phyloP scores from a whole-genome alignment of 257 asterid genomes.

The Buddleja alternifolia region DNA sequence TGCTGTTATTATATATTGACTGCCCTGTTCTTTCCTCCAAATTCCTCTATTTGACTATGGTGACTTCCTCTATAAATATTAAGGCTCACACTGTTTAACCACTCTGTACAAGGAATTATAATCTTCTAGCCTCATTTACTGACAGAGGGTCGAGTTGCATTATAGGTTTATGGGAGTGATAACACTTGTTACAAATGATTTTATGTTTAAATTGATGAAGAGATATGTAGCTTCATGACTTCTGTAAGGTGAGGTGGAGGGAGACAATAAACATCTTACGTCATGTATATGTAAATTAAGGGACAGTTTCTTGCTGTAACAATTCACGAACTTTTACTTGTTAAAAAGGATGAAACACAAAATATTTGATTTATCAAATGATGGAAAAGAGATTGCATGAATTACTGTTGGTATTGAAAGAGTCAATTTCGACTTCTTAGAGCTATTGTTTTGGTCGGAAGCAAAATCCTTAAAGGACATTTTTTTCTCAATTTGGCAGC shows the following conservation, averaged over 20 bases:
- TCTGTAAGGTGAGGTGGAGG: neutral
- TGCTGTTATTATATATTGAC: slow-evolving; percentile 3
- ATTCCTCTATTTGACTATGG: neutral
- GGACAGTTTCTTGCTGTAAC: neutral
- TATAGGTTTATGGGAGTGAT: neutral
- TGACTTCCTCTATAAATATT: neutral
- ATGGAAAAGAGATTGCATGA: slow-evolving; percentile 1
- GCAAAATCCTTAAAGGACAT: neutral
- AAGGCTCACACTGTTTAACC: slow-evolving; percentile 7
- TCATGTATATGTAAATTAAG: neutral
- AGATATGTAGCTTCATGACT: neutral
- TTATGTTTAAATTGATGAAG: neutral
- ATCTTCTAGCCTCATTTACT: neutral
- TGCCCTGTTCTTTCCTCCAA: neutral
- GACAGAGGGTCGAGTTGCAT: slow-evolving; percentile 2
- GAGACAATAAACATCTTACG: neutral
- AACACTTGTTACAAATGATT: neutral
- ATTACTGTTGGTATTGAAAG: neutral
- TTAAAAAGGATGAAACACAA: neutral
- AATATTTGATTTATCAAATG: neutral
- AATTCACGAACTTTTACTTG: slow-evolving; percentile 1
- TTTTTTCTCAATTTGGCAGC: neutral
- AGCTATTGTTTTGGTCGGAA: neutral
- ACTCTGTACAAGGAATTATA: slow-evolving; percentile 2
- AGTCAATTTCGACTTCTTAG: neutral